These are phyloP conservation scores for Chytriomyces sp. DNA, from an alignment of 192 early-diverging fungal genomes.

Conservation along the genomic window DNA sequence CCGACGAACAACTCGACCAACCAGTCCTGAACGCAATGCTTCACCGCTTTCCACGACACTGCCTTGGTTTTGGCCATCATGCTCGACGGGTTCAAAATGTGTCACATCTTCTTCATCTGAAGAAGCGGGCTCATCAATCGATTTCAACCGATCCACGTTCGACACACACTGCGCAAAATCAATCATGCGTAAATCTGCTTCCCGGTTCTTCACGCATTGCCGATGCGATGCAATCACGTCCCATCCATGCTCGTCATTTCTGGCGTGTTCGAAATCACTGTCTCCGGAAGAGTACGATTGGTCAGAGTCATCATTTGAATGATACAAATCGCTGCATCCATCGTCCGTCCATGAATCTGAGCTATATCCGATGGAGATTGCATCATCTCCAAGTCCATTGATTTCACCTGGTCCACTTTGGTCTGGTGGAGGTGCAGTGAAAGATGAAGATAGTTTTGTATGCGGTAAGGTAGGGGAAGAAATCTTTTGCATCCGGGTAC, in stretches of 20 bases:
- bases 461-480: background rate
- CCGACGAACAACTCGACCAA: background rate
- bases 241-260: conserved; percentile 18
- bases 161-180: conserved; percentile 94
- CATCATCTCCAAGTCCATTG: background rate
- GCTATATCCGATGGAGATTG: conserved; percentile 18
- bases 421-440: conserved; percentile 3
- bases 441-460: conserved; percentile 17
- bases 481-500: background rate
- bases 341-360: conserved; percentile 30
- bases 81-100: conserved; percentile 3
- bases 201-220: conserved; percentile 33
- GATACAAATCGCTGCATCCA: background rate
- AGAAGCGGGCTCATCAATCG: conserved; percentile 45
- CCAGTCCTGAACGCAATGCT: background rate
- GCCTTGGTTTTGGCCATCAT: background rate
- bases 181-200: conserved; percentile 89
- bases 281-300: conserved; percentile 6
- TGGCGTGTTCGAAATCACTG: conserved; percentile 22
- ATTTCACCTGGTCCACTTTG: background rate
- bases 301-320: conserved; percentile 10
- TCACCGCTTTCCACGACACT: background rate
- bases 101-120: conserved; percentile 32
- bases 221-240: conserved; percentile 32
- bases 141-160: conserved; percentile 57